Percentiles rank a stretch among this genome's conserved stretches.
phyloP scores from a whole-genome alignment of 495 filamentous ascomycete genomes.

The Lasiosphaeria hispida region DNA sequence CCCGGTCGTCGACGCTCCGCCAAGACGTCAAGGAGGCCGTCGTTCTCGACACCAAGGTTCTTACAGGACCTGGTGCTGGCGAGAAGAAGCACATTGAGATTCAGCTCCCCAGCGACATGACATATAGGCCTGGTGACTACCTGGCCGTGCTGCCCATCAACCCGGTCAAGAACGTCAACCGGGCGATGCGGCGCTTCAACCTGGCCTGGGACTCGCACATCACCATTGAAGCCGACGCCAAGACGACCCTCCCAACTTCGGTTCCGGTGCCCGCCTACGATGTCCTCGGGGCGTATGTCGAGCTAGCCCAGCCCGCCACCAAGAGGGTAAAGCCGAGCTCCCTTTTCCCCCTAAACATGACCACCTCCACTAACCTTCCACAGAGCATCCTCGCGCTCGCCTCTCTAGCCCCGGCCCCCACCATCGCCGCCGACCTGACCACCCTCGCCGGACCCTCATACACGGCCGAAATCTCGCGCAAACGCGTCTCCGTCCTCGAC shows the following conservation, averaged over 20 bases:
- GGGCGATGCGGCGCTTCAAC: constrained; percentile 49
- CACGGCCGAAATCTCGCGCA: constrained; percentile 50
- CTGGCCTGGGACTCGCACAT: constrained; percentile 63
- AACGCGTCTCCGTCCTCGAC: constrained; percentile 62
- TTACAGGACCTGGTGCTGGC: constrained; percentile 54
- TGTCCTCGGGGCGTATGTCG: constrained; percentile 67
- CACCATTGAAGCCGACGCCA: constrained; percentile 41
- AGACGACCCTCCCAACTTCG: constrained; percentile 57
- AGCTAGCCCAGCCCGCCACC: constrained; percentile 68
- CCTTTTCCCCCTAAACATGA: background rate
- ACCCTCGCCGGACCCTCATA: constrained; percentile 50
- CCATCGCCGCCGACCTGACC: constrained; percentile 42
- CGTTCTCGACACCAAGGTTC: constrained; percentile 52
- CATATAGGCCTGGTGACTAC: constrained; percentile 73
- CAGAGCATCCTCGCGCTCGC: constrained; percentile 49
- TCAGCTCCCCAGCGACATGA: constrained; percentile 61
- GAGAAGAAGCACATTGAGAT: constrained; percentile 68
- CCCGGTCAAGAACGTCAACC: constrained; percentile 53
- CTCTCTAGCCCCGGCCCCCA: constrained; percentile 39
- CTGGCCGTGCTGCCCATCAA: constrained; percentile 72
- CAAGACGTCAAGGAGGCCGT: constrained; percentile 64
- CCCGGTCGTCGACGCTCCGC: constrained; percentile 58
- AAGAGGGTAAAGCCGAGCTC: constrained; percentile 41
- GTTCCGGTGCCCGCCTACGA: constrained; percentile 58
- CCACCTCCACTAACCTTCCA: background rate